phyloP scores from a whole-genome alignment of 495 filamentous ascomycete species.

The Podospora australis region DNA sequence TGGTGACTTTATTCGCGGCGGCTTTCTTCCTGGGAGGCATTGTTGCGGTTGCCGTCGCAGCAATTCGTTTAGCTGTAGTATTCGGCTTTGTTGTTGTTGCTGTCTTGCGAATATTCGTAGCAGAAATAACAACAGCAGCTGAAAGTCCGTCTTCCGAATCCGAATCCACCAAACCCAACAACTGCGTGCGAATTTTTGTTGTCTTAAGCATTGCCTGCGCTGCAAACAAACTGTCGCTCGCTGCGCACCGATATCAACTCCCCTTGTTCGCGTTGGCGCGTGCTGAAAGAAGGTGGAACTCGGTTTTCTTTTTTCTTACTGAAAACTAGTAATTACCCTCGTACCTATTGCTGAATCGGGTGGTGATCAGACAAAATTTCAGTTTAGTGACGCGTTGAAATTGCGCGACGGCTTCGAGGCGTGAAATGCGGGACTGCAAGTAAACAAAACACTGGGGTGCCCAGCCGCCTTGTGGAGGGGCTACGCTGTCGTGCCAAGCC shows the following conservation, averaged over 20 bases:
- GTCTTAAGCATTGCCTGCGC: constrained; percentile 37
- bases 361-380: too few relatives aligned
- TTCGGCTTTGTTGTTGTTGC: constrained; percentile 20
- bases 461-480: too few relatives aligned
- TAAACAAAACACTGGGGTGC: constrained; percentile 9
- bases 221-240: too few relatives aligned
- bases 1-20: constrained; percentile 34
- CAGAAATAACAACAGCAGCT: too few relatives aligned
- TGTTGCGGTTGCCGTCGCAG: constrained; percentile 16
- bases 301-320: too few relatives aligned
- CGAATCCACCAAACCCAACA: constrained; percentile 60
- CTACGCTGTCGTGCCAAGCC: too few relatives aligned
- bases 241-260: too few relatives aligned
- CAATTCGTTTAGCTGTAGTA: not conserved
- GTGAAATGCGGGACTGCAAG: not conserved
- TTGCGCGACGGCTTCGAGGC: not conserved
- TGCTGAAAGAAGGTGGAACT: not conserved
- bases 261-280: constrained; percentile 2
- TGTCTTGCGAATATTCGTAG: constrained; percentile 18
- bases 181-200: constrained; percentile 35
- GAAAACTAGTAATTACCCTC: too few relatives aligned
- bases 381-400: constrained; percentile 5
- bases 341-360: too few relatives aligned
- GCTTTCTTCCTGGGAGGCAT: constrained; percentile 42
- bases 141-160: constrained; percentile 56